Percentiles rank a stretch among this genome's conserved stretches.
Conservation (phyloP, 306 rosid species). For the Medicago truncatula region DNA sequence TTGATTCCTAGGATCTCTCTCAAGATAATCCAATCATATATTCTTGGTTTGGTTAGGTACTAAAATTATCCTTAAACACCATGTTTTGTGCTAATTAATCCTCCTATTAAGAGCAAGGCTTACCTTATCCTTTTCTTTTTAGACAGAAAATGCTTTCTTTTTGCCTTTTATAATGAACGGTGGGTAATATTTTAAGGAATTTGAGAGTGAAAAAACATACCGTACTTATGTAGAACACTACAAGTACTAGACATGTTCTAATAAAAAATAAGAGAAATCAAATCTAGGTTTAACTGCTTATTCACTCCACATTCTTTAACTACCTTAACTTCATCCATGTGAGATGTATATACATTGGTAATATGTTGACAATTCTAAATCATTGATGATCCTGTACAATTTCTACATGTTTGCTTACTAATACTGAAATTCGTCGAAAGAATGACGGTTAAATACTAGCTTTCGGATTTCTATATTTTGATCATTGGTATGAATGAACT, state of each 20-base stretch:
- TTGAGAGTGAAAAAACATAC: background rate
- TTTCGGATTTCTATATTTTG: slow-evolving; percentile 7
- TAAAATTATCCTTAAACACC: slow-evolving; percentile 34
- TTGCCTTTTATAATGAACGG: slow-evolving; percentile 23
- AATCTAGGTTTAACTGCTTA: background rate
- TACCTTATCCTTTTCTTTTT: slow-evolving; percentile 1
- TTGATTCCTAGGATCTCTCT: slow-evolving; percentile 39
- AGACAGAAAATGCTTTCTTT: background rate
- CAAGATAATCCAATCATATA: slow-evolving; percentile 31
- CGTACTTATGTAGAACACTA: background rate
- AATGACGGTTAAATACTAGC: background rate
- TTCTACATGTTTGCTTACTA: no score
- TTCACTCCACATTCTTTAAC: no score
- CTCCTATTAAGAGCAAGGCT: slow-evolving; percentile 4
- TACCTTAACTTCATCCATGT: background rate
- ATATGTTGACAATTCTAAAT: background rate
- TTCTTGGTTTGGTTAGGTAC: slow-evolving; percentile 11
- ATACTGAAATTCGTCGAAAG: background rate
- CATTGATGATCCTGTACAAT: background rate
- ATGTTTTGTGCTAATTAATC: slow-evolving; percentile 23
- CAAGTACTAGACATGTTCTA: background rate
- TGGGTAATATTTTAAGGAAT: slow-evolving; percentile 5
- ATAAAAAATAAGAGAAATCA: background rate
- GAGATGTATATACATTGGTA: background rate
- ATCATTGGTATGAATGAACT: background rate